Base-by-base conservation (phyloP, 129 eudicot species). In the Artemisia annua region DNA sequence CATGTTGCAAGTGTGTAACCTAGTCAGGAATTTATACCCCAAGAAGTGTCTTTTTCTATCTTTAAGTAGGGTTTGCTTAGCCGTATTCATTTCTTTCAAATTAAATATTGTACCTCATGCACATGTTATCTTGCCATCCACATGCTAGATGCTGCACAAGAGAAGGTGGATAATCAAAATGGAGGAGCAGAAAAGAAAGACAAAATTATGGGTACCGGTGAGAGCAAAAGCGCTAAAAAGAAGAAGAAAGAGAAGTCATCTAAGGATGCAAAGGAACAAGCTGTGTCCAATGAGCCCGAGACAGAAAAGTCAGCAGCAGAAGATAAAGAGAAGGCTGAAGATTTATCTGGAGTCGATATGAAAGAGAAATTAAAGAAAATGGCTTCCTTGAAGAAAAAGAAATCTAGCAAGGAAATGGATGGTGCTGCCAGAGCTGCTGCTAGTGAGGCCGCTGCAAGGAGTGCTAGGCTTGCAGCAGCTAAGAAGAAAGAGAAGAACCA, bases 401-500 rank as follows among this genome's bases (percentile, higher is more conserved):
- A 92, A 73, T 89, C 98, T 18, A 79, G 82, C 72, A 92, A 92
- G 66, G 96, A 92, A 77, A 75, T 89, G 93, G 96, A 89, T 82
- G 83, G 79, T 69, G 94, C 95, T 0, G 98, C 96, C 4, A 83
- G 75, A 78, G 97, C 97, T 53, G 97, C 91, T 12, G 89, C 97
- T 4, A 66, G 65, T 11, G 98, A 92, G 83, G 98, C 98, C 51
- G 98, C 98, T 49, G 98, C 98, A 24, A 89, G 98, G 90, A 92
- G 75, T 67, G 96, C 96, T 30, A 83, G 61, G 67, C 87, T 92
- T 43, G 98, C 98, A 32, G 91, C 97, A 19, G 91, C 98, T 19
- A 89, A 89, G 89, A 92, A 92, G 82, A 92, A 92, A 79, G 96
- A 92, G 90, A 89, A 92, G 95, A 92, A 76, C 73, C 96, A 92